phyloP scores from a whole-genome alignment of 2,329 filamentous ascomycete genomes.

The Zymoseptoria pseudotritici region DNA sequence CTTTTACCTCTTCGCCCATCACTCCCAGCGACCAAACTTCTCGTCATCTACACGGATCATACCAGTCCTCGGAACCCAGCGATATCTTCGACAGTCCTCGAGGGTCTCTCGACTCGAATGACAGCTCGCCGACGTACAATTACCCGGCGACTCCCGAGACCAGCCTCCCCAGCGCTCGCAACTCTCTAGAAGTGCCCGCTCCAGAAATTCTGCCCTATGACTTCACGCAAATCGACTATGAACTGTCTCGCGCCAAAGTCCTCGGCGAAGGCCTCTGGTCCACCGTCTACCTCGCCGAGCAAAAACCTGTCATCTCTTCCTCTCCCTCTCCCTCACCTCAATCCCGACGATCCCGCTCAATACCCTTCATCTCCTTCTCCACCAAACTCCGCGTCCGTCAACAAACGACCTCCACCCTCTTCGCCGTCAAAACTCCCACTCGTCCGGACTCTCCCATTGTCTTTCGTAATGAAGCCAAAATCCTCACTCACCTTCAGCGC shows the following conservation, averaged over 20 bases:
- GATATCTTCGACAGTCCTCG: conserved; percentile 4
- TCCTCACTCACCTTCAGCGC: conserved; percentile 26
- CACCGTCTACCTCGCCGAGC: conserved; percentile 29
- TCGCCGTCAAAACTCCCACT: conserved; percentile 29
- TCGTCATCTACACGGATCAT: not conserved
- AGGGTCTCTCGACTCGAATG: conserved; percentile 9
- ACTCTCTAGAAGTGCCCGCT: conserved; percentile 11
- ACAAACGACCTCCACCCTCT: conserved; percentile 16
- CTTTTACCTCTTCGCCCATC: conserved; percentile 5
- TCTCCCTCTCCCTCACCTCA: not conserved
- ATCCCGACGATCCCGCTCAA: not conserved
- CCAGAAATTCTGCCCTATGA: conserved; percentile 15
- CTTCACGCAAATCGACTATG: conserved; percentile 26
- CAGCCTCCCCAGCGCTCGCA: conserved; percentile 13
- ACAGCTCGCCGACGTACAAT: conserved; percentile 7
- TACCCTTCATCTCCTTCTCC: not conserved
- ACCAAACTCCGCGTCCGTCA: conserved; percentile 10
- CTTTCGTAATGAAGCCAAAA: conserved; percentile 28
- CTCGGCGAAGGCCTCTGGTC: conserved; percentile 32
- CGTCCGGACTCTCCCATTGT: conserved; percentile 28
- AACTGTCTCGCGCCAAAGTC: conserved; percentile 26
- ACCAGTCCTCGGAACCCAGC: not conserved
- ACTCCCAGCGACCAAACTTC: conserved; percentile 10
- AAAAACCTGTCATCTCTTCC: conserved; percentile 7
- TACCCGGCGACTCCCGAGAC: conserved; percentile 13